These are phyloP conservation scores for Penicillium fuscoglaucum DNA, from an alignment of 2,329 filamentous ascomycete species.

Conservation along the genomic window DNA sequence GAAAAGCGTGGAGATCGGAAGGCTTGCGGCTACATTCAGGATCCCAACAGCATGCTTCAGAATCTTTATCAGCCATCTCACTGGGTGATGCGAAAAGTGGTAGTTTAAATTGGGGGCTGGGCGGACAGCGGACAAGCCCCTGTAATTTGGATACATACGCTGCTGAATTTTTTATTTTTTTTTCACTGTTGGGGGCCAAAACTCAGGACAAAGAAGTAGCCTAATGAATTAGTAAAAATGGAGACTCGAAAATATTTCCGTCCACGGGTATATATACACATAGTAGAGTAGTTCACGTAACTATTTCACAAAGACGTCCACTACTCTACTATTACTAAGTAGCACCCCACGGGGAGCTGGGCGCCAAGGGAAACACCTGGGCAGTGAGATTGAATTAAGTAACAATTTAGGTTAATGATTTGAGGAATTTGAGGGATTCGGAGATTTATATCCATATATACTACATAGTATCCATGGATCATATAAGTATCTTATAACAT, in stretches of 20 bases:
- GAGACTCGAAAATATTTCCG: background rate
- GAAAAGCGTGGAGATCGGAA: conserved; percentile 62
- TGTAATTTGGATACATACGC: background rate
- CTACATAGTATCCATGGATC: too few relatives aligned
- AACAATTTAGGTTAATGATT: too few relatives aligned
- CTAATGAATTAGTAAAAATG: background rate
- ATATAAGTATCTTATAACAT: too few relatives aligned
- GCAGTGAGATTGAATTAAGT: background rate
- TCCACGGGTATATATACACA: background rate
- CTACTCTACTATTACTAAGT: too few relatives aligned
- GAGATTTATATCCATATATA: background rate
- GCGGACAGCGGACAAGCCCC: background rate
- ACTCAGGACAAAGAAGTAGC: background rate
- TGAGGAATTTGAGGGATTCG: background rate
- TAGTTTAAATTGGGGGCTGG: background rate
- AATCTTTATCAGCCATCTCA: conserved; percentile 76
- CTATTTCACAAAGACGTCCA: background rate
- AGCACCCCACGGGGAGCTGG: background rate
- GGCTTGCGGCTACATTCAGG: conserved; percentile 75
- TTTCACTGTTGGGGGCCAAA: conserved; percentile 5
- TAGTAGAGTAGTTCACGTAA: background rate
- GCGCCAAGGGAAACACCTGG: conserved; percentile 2
- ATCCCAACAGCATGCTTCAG: conserved; percentile 79
- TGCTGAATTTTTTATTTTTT: background rate
- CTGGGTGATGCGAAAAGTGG: conserved; percentile 78